A percentile compares a stretch with the other conserved stretches of the same genome.
phyloP scores from a whole-genome alignment of 805 yeast genomes.

The Metschnikowia baotianmanensis region DNA sequence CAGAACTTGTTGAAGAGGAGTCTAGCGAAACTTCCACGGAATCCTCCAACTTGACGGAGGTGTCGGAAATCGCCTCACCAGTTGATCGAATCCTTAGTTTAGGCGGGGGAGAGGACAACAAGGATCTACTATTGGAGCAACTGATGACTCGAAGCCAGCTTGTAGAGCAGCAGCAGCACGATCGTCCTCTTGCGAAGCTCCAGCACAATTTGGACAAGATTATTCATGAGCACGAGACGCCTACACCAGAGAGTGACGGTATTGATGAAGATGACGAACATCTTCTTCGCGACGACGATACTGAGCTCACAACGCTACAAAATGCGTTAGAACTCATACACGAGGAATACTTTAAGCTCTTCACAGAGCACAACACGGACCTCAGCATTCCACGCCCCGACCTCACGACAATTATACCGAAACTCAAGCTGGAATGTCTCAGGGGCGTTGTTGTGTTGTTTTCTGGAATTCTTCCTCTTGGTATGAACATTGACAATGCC shows the following conservation, averaged over 20 bases:
- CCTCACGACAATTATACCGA: slow-evolving; percentile 67
- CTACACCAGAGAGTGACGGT: slow-evolving; percentile 23
- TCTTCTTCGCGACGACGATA: slow-evolving; percentile 74
- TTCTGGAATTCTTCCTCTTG: slow-evolving; percentile 89
- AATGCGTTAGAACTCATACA: slow-evolving; percentile 66
- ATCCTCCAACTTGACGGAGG: background rate
- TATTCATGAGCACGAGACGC: slow-evolving; percentile 30
- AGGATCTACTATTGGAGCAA: slow-evolving; percentile 51
- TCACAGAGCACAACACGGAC: slow-evolving; percentile 8
- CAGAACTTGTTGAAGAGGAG: background rate
- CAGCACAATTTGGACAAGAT: slow-evolving; percentile 69
- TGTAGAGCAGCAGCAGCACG: slow-evolving; percentile 75
- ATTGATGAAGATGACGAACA: slow-evolving; percentile 42
- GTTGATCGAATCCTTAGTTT: slow-evolving; percentile 49
- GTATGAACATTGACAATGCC: slow-evolving; percentile 65
- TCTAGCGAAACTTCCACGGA: too few species aligned
- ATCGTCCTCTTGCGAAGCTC: slow-evolving; percentile 79
- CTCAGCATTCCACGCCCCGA: slow-evolving; percentile 45
- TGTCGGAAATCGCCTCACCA: slow-evolving; percentile 29
- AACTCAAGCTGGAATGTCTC: slow-evolving; percentile 68
- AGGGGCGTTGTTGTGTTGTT: slow-evolving; percentile 69
- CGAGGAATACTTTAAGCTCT: slow-evolving; percentile 50
- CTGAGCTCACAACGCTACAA: slow-evolving; percentile 64
- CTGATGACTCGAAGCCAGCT: slow-evolving; percentile 65
- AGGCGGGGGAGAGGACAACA: slow-evolving; percentile 50